phyloP scores from a whole-genome alignment of 2,329 filamentous ascomycete species.

The Colletotrichum orchidophilum region DNA sequence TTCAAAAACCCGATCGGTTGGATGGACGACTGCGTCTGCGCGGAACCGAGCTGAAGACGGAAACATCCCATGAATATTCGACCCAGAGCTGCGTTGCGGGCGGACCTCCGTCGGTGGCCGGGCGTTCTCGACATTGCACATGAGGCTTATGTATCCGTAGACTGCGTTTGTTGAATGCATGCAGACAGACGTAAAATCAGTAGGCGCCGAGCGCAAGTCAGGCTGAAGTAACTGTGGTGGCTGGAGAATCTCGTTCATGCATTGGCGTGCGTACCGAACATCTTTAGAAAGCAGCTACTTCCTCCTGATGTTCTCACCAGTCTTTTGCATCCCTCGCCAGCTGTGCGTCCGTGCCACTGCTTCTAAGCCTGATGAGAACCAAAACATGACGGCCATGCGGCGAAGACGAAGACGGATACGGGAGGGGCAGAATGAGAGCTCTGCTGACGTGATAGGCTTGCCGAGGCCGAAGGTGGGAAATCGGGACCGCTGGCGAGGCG shows the following conservation, averaged over 20 bases:
- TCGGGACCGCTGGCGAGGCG: neutral
- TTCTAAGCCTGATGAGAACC: neutral
- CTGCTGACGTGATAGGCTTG: neutral
- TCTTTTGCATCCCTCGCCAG: neutral
- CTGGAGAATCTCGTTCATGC: neutral
- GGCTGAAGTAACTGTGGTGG: neutral
- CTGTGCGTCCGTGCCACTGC: neutral
- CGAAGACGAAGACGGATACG: neutral
- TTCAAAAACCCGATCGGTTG: neutral
- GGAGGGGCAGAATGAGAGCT: neutral
- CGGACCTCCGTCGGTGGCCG: neutral
- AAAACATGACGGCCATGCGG: neutral
- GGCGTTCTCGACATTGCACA: neutral
- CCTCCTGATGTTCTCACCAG: neutral
- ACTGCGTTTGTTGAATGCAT: neutral
- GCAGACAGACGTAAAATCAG: neutral
- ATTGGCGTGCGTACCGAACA: neutral
- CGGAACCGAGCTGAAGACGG: neutral
- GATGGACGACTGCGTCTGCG: neutral
- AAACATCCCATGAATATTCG: neutral
- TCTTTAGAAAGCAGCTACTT: neutral
- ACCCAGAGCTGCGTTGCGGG: neutral
- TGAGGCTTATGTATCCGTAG: too few species aligned
- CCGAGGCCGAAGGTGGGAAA: neutral
- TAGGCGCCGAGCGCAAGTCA: neutral